Evolutionary conservation across 202 grass and related monocot species (phyloP).

Genomic region (Elaeis oleifera): DNA sequence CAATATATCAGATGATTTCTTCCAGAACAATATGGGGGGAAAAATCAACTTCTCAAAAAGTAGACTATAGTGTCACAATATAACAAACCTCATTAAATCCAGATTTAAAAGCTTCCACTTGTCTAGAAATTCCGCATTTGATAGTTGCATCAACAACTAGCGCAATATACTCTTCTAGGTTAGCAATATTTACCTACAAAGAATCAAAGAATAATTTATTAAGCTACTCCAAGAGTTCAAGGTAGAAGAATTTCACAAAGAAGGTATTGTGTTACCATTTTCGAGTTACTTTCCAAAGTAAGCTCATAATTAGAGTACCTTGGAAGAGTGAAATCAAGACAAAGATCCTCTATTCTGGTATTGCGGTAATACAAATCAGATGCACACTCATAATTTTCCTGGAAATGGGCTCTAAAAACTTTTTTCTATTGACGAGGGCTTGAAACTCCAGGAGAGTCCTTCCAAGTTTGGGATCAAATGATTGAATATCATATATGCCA

Average conservation of each 20-base stretch:
- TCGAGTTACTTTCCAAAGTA: constrained; percentile 19
- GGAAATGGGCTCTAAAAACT: constrained; percentile 36
- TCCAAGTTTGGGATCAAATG: constrained; percentile 63
- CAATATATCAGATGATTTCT: no score
- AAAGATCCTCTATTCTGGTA: constrained; percentile 55
- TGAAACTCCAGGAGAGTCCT: constrained; percentile 67
- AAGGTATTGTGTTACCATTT: constrained; percentile 30
- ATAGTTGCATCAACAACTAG: constrained; percentile 66
- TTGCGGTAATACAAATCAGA: constrained; percentile 54
- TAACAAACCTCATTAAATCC: constrained; percentile 86
- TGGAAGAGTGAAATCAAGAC: constrained; percentile 81
- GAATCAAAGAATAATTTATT: constrained; percentile 13
- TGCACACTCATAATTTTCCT: constrained; percentile 1
- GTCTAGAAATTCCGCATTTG: constrained; percentile 56
- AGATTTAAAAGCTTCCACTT: constrained; percentile 72
- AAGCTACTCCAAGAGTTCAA: constrained; percentile 6
- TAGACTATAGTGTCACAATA: not conserved
- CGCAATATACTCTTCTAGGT: constrained; percentile 74
- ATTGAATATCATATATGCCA: constrained; percentile 65
- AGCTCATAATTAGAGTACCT: constrained; percentile 56
- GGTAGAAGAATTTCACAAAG: constrained; percentile 5
- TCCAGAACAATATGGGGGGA: no score
- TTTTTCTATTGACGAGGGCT: constrained; percentile 59
- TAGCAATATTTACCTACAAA: constrained; percentile 52
- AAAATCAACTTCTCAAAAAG: no score